Base-by-base conservation (phyloP, 148 eudicot species). In the Rhododendron henanense region DNA sequence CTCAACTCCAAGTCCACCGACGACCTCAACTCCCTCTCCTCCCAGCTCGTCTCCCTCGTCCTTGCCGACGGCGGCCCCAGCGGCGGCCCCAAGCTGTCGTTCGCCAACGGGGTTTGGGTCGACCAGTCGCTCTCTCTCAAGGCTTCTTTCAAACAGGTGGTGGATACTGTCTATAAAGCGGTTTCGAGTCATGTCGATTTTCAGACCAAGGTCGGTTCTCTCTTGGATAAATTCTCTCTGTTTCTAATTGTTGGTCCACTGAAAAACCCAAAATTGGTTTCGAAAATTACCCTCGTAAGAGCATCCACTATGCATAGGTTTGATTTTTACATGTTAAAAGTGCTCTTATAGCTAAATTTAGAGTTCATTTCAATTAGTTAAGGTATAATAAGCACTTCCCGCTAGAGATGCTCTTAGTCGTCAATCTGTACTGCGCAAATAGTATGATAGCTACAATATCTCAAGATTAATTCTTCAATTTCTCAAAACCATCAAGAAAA, bases 31-130 rank as follows among this genome's bases (percentile, higher is more conserved):
- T 88, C 91, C 39, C 92, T 97, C 5, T 93, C 93, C 0, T 93
- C 95, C 6, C 92, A 95, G 61, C 90, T 97, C 35, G 95, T 93
- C n/a, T 65, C 91, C 2, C 73, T 91, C 31, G 85, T 96, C 33
- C 88, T 97, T 25, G 87, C 95, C 33, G 96, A 93, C 84, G 98
- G 93, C 0, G 88, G 89, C 31, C 53, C 91, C 31, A 14, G n/a
- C 21, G 96, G 98, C 41, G 99, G 98, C 37, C 96, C 97, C 15
- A 73, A 65, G 83, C 47, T 97, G 90, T 89, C 94, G 1, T 91
- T 92, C 10, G 96, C 94, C 9, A 94, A 94, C 74, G 96, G 98
- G 5, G 90, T 94, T 37, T 97, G 98, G 99, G 87, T 94, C 1
- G 98, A 97, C 39, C 92, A 83, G 50, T 85, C 90, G 6, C 85